These are phyloP conservation scores for Fusarium lateritium DNA, from an alignment of 2,329 filamentous ascomycete genomes.

Conservation along the genomic window DNA sequence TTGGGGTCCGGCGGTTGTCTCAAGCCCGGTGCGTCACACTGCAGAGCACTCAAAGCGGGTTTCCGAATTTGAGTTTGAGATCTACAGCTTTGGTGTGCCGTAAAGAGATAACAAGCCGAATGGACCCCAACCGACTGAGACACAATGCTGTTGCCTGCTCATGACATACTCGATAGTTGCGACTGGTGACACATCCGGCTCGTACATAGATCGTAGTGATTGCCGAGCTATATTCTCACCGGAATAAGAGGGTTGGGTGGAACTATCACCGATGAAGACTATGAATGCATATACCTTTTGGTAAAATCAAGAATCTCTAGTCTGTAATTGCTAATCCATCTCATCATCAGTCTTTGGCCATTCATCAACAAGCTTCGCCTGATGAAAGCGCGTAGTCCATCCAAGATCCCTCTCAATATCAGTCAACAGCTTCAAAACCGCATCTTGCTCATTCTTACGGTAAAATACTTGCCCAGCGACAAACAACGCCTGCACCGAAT, in stretches of 20 bases:
- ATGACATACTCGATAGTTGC: too few species aligned
- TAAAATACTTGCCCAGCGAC: conserved; percentile 45
- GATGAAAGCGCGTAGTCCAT: conserved; percentile 65
- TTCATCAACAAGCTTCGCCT: conserved; percentile 37
- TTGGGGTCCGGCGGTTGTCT: background rate
- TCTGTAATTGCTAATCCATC: too few species aligned
- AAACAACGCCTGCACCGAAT: conserved; percentile 44
- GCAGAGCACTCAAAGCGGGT: background rate
- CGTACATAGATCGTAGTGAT: too few species aligned
- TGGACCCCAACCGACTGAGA: background rate
- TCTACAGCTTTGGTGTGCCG: background rate
- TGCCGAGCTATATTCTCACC: too few species aligned
- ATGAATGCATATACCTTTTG: background rate
- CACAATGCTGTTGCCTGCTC: too few species aligned
- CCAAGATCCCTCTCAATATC: conserved; percentile 75
- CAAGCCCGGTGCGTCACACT: conserved; percentile 1
- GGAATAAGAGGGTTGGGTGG: too few species aligned
- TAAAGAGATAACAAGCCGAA: conserved; percentile 19
- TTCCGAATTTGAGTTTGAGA: background rate
- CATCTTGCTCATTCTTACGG: conserved; percentile 68
- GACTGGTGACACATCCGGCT: too few species aligned
- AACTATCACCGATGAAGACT: too few species aligned
- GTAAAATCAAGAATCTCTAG: too few species aligned
- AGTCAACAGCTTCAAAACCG: conserved; percentile 68
- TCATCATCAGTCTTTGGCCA: conserved; percentile 21